phyloP scores from a whole-genome alignment of 306 rosid genomes.

The Luffa aegyptiaca region DNA sequence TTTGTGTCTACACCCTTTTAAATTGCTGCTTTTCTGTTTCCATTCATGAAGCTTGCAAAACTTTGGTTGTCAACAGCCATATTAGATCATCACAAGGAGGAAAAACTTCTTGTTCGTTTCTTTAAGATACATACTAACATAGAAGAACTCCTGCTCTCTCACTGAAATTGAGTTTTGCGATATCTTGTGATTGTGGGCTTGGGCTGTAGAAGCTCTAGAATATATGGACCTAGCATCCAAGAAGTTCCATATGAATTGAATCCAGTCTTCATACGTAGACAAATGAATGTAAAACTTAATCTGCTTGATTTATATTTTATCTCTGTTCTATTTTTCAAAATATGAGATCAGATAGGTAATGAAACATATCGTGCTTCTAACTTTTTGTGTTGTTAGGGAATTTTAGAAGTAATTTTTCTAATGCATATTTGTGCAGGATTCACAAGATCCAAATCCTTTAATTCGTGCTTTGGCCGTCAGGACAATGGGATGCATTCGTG shows the following conservation, averaged over 20 bases:
- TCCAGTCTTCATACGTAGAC: not conserved
- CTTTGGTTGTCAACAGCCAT: not conserved
- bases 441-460: constrained; percentile 97
- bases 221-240: not conserved
- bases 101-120: not conserved
- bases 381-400: not conserved
- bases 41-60: not conserved
- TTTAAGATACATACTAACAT: not conserved
- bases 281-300: not conserved
- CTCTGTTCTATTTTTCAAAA: not conserved
- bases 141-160: not conserved
- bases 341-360: not conserved
- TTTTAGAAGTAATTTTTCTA: not conserved
- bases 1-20: not conserved
- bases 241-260: not conserved
- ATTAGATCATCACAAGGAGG: not conserved
- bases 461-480: constrained; percentile 97
- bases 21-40: not conserved
- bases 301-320: not conserved
- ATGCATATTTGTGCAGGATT: constrained; percentile 55
- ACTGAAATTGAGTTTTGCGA: not conserved
- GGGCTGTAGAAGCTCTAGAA: not conserved
- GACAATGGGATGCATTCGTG: constrained; percentile 99
- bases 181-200: not conserved
- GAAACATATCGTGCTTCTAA: not conserved